Conservation (phyloP, 2,329 filamentous ascomycete genomes). For the Biscogniauxia marginata region DNA sequence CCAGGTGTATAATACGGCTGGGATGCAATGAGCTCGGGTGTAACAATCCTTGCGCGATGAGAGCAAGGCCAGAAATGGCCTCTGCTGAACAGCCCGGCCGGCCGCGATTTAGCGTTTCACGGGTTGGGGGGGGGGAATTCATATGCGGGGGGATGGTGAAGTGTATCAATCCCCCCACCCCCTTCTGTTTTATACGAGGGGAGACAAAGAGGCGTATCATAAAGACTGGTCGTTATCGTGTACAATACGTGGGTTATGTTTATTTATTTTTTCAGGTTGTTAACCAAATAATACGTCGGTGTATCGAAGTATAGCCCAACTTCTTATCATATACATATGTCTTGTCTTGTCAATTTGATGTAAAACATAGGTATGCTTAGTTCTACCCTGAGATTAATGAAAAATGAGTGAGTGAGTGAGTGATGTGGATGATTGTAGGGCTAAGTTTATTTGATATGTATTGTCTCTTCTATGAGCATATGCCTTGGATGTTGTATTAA, state of each 20-base stretch:
- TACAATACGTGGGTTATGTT: not conserved
- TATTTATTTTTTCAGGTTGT: not conserved
- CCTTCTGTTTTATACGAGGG: not conserved
- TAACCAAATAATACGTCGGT: not conserved
- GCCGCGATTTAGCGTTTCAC: not conserved
- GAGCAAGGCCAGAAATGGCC: constrained; percentile 18
- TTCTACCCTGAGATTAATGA: too few species aligned
- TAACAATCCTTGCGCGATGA: constrained; percentile 17
- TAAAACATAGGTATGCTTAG: not conserved
- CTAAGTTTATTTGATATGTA: too few species aligned
- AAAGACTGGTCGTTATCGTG: not conserved
- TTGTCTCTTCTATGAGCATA: too few species aligned
- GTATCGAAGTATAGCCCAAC: not conserved
- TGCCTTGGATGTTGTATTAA: too few species aligned
- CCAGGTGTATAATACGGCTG: constrained; percentile 6
- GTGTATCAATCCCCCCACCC: too few species aligned
- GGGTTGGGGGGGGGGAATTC: not conserved
- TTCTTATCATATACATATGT: not conserved
- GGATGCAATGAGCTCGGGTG: constrained; percentile 14
- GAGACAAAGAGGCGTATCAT: not conserved
- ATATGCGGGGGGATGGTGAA: not conserved
- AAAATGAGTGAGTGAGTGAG: too few species aligned
- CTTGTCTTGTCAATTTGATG: too few species aligned
- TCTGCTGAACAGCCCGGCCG: constrained; percentile 4
- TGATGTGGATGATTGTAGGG: too few species aligned